Evolutionary conservation across 169 alveolate genomes (phyloP).

Genomic region (Theileria luwenshuni): DNA sequence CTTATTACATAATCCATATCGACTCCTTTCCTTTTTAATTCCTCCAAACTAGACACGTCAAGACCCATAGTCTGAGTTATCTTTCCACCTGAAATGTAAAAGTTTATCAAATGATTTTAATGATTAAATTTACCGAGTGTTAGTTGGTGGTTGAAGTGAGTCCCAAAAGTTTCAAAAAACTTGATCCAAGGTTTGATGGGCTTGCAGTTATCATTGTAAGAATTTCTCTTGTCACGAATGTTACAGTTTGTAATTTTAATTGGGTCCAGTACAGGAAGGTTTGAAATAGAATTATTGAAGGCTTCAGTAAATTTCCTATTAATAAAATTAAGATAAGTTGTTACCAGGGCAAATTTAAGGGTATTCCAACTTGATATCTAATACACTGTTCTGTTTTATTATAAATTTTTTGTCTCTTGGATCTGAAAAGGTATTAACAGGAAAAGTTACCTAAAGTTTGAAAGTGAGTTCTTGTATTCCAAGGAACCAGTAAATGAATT

Average conservation of each 20-base stretch:
- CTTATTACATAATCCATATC: constrained; percentile 51
- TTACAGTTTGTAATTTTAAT: constrained; percentile 30
- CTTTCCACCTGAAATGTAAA: constrained; percentile 48
- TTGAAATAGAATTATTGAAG: constrained; percentile 29
- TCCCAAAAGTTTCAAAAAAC: constrained; percentile 61
- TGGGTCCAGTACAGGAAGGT: constrained; percentile 21
- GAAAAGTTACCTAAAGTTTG: constrained; percentile 23
- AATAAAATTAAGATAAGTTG: neutral
- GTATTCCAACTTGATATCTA: constrained; percentile 66
- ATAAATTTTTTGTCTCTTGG: constrained; percentile 44
- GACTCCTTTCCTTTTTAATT: constrained; percentile 29
- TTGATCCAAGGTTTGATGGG: constrained; percentile 55
- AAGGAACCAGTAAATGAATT: constrained; percentile 64
- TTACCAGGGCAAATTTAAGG: constrained; percentile 58
- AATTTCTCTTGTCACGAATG: constrained; percentile 11
- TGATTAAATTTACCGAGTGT: constrained; percentile 39
- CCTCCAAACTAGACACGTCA: constrained; percentile 15
- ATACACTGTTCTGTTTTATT: constrained; percentile 49
- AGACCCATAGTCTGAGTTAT: constrained; percentile 51
- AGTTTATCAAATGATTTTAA: no score
- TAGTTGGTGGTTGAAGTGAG: constrained; percentile 61
- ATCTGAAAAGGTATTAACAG: neutral
- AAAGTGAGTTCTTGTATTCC: constrained; percentile 41
- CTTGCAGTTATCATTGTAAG: constrained; percentile 29
- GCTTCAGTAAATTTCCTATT: constrained; percentile 43